phyloP scores from a whole-genome alignment of 306 rosid genomes.

The Rosa persica region DNA sequence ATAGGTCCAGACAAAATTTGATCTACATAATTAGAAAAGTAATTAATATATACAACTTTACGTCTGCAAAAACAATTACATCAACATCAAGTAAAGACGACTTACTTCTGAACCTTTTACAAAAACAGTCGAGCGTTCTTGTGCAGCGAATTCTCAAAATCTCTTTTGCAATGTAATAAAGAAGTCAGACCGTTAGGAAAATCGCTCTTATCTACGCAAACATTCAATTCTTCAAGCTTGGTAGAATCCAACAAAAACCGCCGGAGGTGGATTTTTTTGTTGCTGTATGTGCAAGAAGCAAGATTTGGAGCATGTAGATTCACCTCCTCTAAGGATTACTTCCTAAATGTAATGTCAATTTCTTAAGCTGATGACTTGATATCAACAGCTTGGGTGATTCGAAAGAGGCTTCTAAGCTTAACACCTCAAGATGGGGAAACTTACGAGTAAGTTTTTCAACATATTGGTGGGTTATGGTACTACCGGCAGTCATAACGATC shows the following conservation, averaged over 20 bases:
- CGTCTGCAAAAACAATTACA: no score
- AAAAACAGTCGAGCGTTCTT: not conserved
- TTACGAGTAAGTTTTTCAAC: no score
- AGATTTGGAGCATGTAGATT: not conserved
- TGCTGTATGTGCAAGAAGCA: not conserved
- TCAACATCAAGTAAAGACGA: no score
- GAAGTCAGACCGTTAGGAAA: no score
- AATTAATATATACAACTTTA: not conserved
- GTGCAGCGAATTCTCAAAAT: not conserved
- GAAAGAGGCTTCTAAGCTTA: not conserved
- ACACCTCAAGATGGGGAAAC: not conserved
- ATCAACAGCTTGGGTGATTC: not conserved
- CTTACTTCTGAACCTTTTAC: not conserved
- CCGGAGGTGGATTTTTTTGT: no score
- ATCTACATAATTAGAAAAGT: not conserved
- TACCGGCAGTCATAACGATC: not conserved
- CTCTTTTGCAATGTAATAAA: not conserved
- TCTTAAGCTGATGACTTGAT: no score
- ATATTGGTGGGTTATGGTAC: not conserved
- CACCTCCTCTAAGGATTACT: not conserved
- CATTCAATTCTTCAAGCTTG: not conserved
- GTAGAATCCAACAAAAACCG: not conserved
- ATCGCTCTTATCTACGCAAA: not conserved
- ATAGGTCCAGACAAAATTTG: not conserved
- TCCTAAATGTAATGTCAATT: no score